Evolutionary conservation across 768 basidiomycete genomes (phyloP), one percentile per base, ranked within the genome.

Genomic region (Amanita exitialis): DNA sequence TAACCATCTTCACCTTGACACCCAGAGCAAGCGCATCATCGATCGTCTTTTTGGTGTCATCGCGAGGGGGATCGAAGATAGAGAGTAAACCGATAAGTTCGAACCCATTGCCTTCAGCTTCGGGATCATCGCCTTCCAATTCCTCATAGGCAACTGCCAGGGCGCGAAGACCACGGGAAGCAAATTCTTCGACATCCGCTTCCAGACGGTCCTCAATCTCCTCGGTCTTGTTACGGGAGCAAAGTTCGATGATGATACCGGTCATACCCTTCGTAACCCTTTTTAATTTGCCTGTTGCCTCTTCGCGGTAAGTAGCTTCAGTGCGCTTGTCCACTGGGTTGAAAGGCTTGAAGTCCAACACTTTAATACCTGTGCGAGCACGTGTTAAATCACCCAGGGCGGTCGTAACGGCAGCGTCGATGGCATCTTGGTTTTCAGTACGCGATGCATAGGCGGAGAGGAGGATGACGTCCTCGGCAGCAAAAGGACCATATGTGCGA

Each of bases 261-360:
- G 95, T 98, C 95, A 98, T 98, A 66, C 95, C 95, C 85, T 98
- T 98, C 65, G 95, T 96, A 62, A 95, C 95, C 62, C 95, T 90
- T 82, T 95, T 96, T 59, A 98, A 80, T 68, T 87, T 90, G 69
- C 95, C 95, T n/a, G 88, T 77, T 6, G 90, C 77, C 68, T 93
- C 86, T 66, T 96, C 94, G 44, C 81, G 85, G 75, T 97, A 98
- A 45, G 95, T 98, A 66, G 95, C 94, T 73, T 97, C 95, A 53
- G 95, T 98, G 63, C 94, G 90, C 78, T 97, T 97, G 79, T 95
- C 92, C 60, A 94, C 92, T 46, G 95, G 95, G 77, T 97, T 96
- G 81, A 97, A 98, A 4, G 94, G 94, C 77, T 96, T 97, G 79
- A 98, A 98, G 70, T 98, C 94, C 64, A 97, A 77, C 41, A 98